Evolutionary conservation across 352 stramenopile species (phyloP), one percentile per base, ranked within the genome.

Genomic region (Thalassiosira ordinaria): DNA sequence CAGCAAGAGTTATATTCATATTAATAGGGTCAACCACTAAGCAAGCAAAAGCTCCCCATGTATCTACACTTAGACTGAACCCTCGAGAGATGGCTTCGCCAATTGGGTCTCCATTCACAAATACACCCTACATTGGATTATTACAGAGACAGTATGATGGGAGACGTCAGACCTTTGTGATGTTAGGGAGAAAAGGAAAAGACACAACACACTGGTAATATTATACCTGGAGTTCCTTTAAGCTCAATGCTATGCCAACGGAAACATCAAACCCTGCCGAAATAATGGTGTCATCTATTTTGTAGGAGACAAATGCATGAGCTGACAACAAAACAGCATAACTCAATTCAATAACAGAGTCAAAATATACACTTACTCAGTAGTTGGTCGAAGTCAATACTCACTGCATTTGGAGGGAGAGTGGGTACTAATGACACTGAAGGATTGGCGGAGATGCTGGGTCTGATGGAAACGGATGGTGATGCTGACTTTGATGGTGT

Each of bases 1-100:
- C 44, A 22, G 14, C 46, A 31, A 69, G 13, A 22, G 27, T 69
- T 29, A 80, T 14, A 20, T 11, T 55, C 14, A 83, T 5, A 26
- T 71, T 49, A 41, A 83, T 75, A 14, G 74, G 74, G 35, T 83
- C 68, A 22, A 83, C 53, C 39, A 71, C 29, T 1, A 83, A 22
- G 14, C 31, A 70, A 7, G 63, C 51, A 3, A 1, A 44, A 5
- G 63, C 72, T 33, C 37, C 51, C 51, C 56, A 80, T 14, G 47
- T 60, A 14, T 27, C 14, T 1, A 80, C 31, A 2, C 52, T 62
- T n/a, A 80, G 39, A 13, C 41, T n/a, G 22, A 80, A 27, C 24
- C 49, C 64, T 29, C 20, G 9, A 55, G 3, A n/a, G 24, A 76
- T n/a, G n/a, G 44, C 33, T 47, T 57, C 62, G 9, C 20, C 63